phyloP scores from a whole-genome alignment of 1,284 basidiomycete genomes.

The Ganoderma lucidum region DNA sequence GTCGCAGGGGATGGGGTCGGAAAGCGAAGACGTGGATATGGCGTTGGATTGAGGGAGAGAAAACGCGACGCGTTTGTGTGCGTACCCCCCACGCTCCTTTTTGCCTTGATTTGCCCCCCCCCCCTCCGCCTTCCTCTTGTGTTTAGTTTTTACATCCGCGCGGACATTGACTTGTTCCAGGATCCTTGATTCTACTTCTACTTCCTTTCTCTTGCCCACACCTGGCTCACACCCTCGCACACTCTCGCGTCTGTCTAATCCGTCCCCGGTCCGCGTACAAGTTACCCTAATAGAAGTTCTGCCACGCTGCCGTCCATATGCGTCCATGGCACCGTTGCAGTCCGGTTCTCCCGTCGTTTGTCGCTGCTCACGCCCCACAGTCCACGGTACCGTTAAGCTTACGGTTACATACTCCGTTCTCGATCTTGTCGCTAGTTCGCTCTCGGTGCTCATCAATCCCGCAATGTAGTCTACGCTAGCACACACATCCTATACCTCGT shows the following conservation, averaged over 20 bases:
- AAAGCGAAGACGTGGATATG: slow-evolving; percentile 30
- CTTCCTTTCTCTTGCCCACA: background rate
- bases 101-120: background rate
- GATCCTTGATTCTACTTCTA: background rate
- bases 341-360: background rate
- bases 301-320: background rate
- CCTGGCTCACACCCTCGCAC: background rate
- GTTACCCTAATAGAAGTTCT: background rate
- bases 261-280: background rate
- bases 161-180: slow-evolving; percentile 4
- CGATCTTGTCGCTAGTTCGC: slow-evolving; percentile 13
- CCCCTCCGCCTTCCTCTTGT: background rate
- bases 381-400: background rate
- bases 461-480: slow-evolving; percentile 37
- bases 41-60: slow-evolving; percentile 25
- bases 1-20: slow-evolving; percentile 1
- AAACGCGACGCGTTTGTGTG: background rate
- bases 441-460: slow-evolving; percentile 23
- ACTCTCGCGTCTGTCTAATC: background rate
- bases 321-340: background rate
- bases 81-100: background rate
- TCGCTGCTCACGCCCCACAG: background rate
- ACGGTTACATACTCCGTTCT: slow-evolving; percentile 12
- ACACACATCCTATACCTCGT: slow-evolving; percentile 35
- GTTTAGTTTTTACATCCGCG: background rate